These are phyloP conservation scores for Arabidopsis lyrata DNA, from an alignment of 441 rosid genomes.

Conservation along the genomic window DNA sequence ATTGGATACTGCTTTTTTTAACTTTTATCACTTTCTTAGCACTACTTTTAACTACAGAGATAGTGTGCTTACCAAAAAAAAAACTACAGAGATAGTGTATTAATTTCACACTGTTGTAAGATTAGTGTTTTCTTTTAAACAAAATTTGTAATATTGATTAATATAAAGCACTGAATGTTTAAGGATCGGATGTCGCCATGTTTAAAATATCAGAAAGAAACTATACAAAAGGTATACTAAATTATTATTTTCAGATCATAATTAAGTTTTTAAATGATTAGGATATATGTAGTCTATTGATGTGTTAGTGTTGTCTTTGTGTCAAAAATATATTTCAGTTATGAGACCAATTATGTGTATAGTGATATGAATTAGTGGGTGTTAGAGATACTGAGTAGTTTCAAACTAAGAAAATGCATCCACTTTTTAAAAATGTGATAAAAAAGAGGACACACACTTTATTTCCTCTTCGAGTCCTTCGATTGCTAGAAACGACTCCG, in stretches of 20 bases:
- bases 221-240: background rate
- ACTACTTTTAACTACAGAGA: slow-evolving; percentile 11
- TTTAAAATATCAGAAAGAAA: background rate
- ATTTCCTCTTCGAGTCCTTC: background rate
- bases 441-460: background rate
- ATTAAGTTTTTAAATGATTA: too few species aligned
- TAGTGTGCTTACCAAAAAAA: too few species aligned
- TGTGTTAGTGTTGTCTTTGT: background rate
- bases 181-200: background rate
- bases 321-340: background rate
- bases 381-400: background rate
- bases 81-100: slow-evolving; percentile 12
- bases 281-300: background rate
- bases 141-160: background rate
- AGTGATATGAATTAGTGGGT: background rate
- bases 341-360: background rate
- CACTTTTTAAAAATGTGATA: background rate
- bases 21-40: slow-evolving; percentile 19
- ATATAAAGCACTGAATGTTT: background rate
- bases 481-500: background rate
- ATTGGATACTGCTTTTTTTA: slow-evolving; percentile 36
- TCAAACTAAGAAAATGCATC: background rate
- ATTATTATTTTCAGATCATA: background rate
- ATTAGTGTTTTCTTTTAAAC: slow-evolving; percentile 1
- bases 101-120: slow-evolving; percentile 16